Evolutionary conservation across 2,329 filamentous ascomycete genomes (phyloP), one percentile per base, ranked within the genome.

Genomic region (Sclerotinia nivalis): DNA sequence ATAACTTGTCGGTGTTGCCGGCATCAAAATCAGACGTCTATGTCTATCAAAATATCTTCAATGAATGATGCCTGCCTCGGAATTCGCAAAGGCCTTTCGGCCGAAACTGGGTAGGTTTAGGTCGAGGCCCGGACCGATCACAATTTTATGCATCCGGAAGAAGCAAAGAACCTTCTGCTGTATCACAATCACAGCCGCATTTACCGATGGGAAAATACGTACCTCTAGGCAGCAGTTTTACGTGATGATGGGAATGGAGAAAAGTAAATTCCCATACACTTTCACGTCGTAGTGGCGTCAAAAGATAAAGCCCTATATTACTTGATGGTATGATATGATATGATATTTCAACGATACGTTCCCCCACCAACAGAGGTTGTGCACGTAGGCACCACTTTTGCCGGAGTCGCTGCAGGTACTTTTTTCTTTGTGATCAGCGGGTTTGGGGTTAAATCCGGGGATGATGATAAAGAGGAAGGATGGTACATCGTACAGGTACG

Each of bases 381-480:
- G 61, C 61, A 64, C 61, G 31, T n/a, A 13, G 31, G 22, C 60
- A 64, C 47, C 61, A 64, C 47, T 37, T 50, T 52, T 64, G 34
- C 47, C 45, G 61, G 47, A 64, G 47, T 50, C 9, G 61, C 61
- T 64, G 61, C 61, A 64, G 61, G 61, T 64, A 64, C 61, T 34
- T 62, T 15, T 64, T 25, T 20, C 9, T 22, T 58, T 52, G 47
- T n/a, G 22, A 50, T 13, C 31, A 64, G 34, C 22, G 22, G n/a
- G 28, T 40, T 40, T 50, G 15, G 8, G 15, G 15, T n/a, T 5
- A 13, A 43, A 43, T 43, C 47, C 47, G 45, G 31, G 22, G 28
- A 15, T 50, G 47, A 15, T 22, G 20, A 40, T 37, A n/a, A 20
- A 31, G 22, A n/a, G 47, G 34, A 20, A 28, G 7, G 45, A 25